Evolutionary conservation across 1,139 yeast genomes (phyloP), one percentile per base, ranked within the genome.

Genomic region (Diutina catenulata): DNA sequence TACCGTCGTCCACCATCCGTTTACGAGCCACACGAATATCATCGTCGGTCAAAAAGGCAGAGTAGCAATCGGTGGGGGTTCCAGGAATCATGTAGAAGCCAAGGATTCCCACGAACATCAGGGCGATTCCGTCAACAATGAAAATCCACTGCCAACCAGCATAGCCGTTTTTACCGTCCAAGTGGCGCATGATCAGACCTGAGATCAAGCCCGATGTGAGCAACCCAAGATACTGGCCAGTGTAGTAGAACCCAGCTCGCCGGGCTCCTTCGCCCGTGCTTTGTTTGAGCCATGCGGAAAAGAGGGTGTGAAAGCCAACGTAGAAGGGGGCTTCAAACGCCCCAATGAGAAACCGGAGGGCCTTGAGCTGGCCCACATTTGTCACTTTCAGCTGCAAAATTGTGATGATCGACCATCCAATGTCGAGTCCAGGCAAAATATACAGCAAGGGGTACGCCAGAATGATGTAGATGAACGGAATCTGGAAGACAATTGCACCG

Each of bases 341-440:
- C 38, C 82, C 84, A 41, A 76, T 65, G 38, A 76, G 59, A 48
- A 78, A 77, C 39, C 84, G 60, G 42, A 74, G 57, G 2, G 69
- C 83, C 51, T 72, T 68, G 31, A 76, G 58, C 36, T 74, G 72
- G 2, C 60, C 59, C 23, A 70, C 67, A 23, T 60, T 60, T 26
- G 61, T 59, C 9, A 70, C 74, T 43, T 64, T 61, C 45, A 60
- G 75, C 33, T 71, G 58, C 15, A 70, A 68, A 33, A 80, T 60
- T 0, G 88, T 80, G 46, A 77, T 69, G 42, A 76, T 54, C 2
- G 81, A 73, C 88, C 91, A 80, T 36, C 72, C 62, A 38, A 77
- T 47, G 52, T 78, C 86, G 58, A 75, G 65, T 1, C 61, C 46
- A 3, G 83, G 81, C 38, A 78, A 59, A 15, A 75, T 64, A 43